Evolutionary conservation across 257 asterid species (phyloP).

Genomic region (Capsicum baccatum): DNA sequence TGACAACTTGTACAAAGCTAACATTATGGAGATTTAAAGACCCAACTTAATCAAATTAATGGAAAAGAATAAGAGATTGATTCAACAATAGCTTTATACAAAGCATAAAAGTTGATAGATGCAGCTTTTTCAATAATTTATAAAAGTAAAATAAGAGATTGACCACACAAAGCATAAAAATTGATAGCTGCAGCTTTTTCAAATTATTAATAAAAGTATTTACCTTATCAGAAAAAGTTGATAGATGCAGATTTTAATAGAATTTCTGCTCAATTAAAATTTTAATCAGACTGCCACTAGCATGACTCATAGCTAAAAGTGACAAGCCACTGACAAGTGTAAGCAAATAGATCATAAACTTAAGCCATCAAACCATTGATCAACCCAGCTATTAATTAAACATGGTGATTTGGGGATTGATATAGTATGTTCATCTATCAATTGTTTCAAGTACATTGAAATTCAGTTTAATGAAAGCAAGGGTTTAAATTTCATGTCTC

Average conservation of each 20-base stretch:
- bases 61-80: not conserved
- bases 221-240: not conserved
- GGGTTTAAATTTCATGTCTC: not conserved
- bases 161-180: not conserved
- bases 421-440: not conserved
- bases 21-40: not conserved
- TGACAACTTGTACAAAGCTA: not conserved
- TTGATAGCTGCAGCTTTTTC: not conserved
- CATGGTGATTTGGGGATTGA: not conserved
- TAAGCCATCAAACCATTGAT: not conserved
- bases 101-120: not conserved
- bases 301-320: not conserved
- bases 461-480: not conserved
- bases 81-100: not conserved
- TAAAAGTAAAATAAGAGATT: not conserved
- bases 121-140: not conserved
- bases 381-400: not conserved
- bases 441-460: not conserved
- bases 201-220: not conserved
- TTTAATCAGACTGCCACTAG: constrained; percentile 13
- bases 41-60: constrained; percentile 11
- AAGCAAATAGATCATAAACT: not conserved
- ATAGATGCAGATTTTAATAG: not conserved
- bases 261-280: not conserved
- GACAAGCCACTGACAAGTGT: not conserved